These are phyloP conservation scores for Fusarium dimerum DNA, from an alignment of 2,329 filamentous ascomycete genomes.

Conservation along the genomic window DNA sequence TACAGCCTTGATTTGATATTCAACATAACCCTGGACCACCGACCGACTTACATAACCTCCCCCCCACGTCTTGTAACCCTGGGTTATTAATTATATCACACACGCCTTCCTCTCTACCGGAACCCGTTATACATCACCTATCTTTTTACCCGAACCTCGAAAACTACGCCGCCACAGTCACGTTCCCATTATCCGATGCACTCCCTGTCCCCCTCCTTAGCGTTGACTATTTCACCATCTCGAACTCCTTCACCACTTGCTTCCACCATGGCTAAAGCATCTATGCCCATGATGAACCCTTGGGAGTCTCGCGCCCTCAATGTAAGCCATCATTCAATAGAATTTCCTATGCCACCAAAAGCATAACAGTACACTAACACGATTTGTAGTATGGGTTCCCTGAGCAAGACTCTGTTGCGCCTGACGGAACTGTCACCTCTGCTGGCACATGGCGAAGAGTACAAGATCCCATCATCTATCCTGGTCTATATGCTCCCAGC, in stretches of 20 bases:
- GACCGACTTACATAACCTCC: no score
- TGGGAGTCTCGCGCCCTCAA: background rate
- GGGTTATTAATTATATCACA: no score
- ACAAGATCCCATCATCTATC: conserved; percentile 53
- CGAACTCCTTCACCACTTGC: background rate
- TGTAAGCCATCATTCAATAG: background rate
- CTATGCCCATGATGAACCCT: background rate
- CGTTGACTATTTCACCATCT: background rate
- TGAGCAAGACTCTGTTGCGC: conserved; percentile 18
- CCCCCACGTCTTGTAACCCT: no score
- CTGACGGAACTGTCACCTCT: conserved; percentile 21
- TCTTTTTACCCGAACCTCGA: no score
- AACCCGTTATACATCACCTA: no score
- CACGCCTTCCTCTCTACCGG: no score
- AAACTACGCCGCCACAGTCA: background rate
- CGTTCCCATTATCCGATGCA: background rate
- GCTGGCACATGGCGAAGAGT: conserved; percentile 28
- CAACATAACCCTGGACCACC: no score
- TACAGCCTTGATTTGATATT: background rate
- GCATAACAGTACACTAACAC: background rate
- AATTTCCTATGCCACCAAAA: background rate
- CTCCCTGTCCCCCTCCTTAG: background rate
- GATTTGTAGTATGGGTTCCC: conserved; percentile 27
- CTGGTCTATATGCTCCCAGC: conserved; percentile 55
- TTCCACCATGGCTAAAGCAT: background rate